Conservation (phyloP, 2,329 filamentous ascomycete genomes). For the Colletotrichum lindemuthianum region DNA sequence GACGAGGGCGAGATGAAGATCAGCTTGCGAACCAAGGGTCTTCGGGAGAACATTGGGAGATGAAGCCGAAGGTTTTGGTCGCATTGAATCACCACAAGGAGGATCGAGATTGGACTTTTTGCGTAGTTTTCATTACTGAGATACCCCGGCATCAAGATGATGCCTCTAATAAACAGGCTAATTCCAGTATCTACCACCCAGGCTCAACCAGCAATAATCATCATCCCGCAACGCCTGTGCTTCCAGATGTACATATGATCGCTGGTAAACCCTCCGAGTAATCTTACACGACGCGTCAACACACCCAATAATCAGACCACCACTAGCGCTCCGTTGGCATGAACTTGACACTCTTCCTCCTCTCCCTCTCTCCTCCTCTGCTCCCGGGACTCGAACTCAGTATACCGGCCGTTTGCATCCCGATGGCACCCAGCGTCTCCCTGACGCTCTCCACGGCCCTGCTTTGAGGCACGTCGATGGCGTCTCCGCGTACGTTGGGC, state of each 20-base stretch:
- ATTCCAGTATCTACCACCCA: background rate
- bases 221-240: slow-evolving; percentile 1
- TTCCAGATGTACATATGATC: background rate
- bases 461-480: slow-evolving; percentile 66
- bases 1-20: slow-evolving; percentile 56
- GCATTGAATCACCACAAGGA: background rate
- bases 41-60: slow-evolving; percentile 57
- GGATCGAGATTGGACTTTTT: slow-evolving; percentile 1
- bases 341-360: slow-evolving; percentile 74
- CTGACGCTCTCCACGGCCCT: slow-evolving; percentile 69
- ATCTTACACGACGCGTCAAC: slow-evolving; percentile 10
- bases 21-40: slow-evolving; percentile 64
- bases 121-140: slow-evolving; percentile 28
- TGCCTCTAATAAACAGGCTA: slow-evolving; percentile 18
- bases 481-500: slow-evolving; percentile 56
- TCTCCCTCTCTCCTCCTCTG: slow-evolving; percentile 57
- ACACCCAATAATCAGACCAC: background rate
- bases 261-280: background rate
- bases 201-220: background rate
- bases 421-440: slow-evolving; percentile 56
- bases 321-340: slow-evolving; percentile 51
- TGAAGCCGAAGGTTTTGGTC: background rate
- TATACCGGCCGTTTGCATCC: slow-evolving; percentile 42
- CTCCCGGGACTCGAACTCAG: slow-evolving; percentile 62
- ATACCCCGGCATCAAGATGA: slow-evolving; percentile 27